Base-by-base conservation (phyloP, 345 rosid species). In the Populus simonii region DNA sequence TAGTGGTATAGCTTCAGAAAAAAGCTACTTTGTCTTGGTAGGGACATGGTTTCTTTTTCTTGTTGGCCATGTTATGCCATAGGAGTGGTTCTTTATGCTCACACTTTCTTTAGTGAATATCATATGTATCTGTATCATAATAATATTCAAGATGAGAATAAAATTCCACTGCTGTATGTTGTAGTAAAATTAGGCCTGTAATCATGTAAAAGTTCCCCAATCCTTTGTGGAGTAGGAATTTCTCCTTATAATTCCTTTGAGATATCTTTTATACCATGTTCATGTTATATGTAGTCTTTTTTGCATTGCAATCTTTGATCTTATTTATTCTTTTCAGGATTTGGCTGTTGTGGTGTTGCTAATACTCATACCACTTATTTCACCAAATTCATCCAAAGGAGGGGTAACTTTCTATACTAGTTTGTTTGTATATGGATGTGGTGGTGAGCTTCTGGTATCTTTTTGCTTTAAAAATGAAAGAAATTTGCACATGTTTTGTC, bases 351-450 rank as follows among this genome's bases (percentile, higher is more conserved):
- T 93, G 79, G 99, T 93, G 73, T 82, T 96, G 88, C 93, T 96
- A 71, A 96, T 96, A 81, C 96, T 96, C 78, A 96, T 96, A 84
- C 98, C 99, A 82, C 99, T 96, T 83, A 87, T 96, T 76, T 96
- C 98, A 74, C 98, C 99, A 76, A 96, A 89, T 88, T 96, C 99
- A 74, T 92, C 98, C 47, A 96, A 92, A 89, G 99, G 99, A 92
- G 99, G 99, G 98, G 98, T 96, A 92, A 90, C 71, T 70, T 73
- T 74, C 77, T 76, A 74, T 70, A 41, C 67, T 71, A 38, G 47
- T 77, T 51, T 74, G 68, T 47, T 74, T 70, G 25, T 78, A 35
- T 74, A 74, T 75, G 61, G 69, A 47, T 72, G 23, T 66, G 63
- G 49, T 15, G 65, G 81, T 35, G 59, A 70, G 65, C 59, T 66